These are phyloP conservation scores for Euphorbia lathyris DNA, from an alignment of 345 rosid species.

Conservation along the genomic window DNA sequence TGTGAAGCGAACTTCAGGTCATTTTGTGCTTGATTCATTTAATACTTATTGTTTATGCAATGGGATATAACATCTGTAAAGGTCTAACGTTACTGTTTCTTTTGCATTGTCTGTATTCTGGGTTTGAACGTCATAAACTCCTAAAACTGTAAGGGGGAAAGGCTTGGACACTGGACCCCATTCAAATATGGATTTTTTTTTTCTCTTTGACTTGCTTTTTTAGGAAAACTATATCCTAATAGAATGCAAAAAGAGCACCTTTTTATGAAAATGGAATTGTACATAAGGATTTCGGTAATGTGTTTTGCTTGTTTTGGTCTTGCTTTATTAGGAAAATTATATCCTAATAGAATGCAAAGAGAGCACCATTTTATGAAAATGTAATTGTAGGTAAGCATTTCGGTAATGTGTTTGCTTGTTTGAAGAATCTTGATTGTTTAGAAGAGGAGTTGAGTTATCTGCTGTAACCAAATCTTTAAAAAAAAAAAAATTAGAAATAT, in stretches of 20 bases:
- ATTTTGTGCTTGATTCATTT: constrained; percentile 12
- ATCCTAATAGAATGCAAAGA: too few species aligned
- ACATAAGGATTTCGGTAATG: background rate
- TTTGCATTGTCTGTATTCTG: background rate
- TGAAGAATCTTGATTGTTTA: background rate
- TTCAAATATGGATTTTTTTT: background rate
- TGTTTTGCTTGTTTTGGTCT: background rate
- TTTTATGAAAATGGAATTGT: background rate
- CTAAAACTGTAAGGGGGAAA: background rate
- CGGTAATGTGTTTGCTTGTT: background rate
- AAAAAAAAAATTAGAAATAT: too few species aligned
- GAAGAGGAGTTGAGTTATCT: background rate
- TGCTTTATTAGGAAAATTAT: background rate
- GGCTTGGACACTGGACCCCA: background rate
- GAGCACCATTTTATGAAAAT: background rate
- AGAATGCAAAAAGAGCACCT: background rate
- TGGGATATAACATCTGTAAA: background rate
- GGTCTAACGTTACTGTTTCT: background rate
- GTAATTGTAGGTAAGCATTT: background rate
- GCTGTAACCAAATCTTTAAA: background rate
- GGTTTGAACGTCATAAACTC: background rate
- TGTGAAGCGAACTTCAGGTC: constrained; percentile 72
- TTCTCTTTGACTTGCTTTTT: background rate
- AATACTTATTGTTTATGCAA: background rate
- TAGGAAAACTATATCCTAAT: background rate